Evolutionary conservation across 2,329 filamentous ascomycete species (phyloP).

Genomic region (Beauveria medogensis): DNA sequence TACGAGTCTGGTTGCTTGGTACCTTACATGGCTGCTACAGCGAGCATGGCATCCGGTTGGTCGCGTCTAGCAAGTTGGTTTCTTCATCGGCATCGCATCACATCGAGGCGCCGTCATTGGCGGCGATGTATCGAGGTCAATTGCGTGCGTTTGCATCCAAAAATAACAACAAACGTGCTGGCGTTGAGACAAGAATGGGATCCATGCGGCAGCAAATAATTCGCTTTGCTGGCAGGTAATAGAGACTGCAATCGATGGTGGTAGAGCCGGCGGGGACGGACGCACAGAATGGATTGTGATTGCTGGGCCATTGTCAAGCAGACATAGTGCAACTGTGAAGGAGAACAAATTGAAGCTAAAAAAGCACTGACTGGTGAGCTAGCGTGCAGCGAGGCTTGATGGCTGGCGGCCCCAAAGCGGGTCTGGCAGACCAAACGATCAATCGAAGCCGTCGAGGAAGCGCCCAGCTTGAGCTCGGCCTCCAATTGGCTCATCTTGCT

Average conservation of each 20-base stretch:
- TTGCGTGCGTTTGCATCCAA: constrained; percentile 7
- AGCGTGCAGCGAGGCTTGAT: constrained; percentile 4
- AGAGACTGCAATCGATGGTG: neutral
- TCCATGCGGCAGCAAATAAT: neutral
- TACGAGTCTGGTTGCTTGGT: neutral
- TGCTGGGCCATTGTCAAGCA: neutral
- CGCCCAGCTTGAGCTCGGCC: constrained; percentile 7
- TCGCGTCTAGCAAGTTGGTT: neutral
- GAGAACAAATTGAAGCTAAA: neutral
- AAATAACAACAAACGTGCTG: neutral
- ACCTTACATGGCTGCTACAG: neutral
- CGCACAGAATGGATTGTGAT: neutral
- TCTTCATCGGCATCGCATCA: neutral
- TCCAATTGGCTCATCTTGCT: constrained; percentile 6
- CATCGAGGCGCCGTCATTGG: neutral
- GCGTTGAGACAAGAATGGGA: neutral
- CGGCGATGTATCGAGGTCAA: neutral
- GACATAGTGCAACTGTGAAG: neutral
- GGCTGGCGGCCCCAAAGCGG: constrained; percentile 5
- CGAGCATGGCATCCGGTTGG: neutral
- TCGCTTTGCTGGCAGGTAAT: neutral
- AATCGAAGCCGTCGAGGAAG: constrained; percentile 14
- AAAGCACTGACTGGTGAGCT: neutral
- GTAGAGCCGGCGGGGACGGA: neutral
- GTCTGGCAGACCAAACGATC: neutral